Base-by-base conservation (phyloP, 2,329 filamentous ascomycete species). In the Saccharata proteae region DNA sequence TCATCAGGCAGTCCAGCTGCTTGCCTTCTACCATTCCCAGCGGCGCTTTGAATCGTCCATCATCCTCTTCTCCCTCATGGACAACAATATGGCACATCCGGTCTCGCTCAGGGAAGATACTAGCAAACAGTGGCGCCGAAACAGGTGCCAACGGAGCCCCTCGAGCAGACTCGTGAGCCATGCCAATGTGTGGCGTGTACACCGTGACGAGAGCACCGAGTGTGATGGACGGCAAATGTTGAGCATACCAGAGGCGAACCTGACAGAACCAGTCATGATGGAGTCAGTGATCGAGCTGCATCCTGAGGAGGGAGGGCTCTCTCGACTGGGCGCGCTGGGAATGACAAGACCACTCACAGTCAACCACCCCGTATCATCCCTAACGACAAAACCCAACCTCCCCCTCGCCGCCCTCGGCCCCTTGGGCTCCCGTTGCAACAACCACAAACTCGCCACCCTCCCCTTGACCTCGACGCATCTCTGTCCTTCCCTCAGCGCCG, bases 31-130 rank as follows among this genome's bases (percentile, higher is more conserved):
- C 45, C 31, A 59, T 61, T 4, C 58, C 58, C 13, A 70, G 52
- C 9, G 70, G 69, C 16, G 42, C 49, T 20, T 61, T 65, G 42
- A 61, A 63, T 34, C 61, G 48, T 20, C 60, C 51, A 30, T 65
- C 61, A 21, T 21, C 7, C 19, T 21, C 19, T 23, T 51, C 55
- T 16, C 62, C 61, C n/a, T 61, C 52, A 32, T 74, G 64, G 8
- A 74, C 47, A 47, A 64, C 63, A 29, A 75, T 52, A 36, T 71
- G 63, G 25, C 65, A 71, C 24, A 59, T 59, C 5, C 61, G 60
- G 33, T 71, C 62, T 6, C 68, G 60, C 23, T 71, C 67, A 0
- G 71, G 71, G 32, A 73, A 74, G 17, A 77, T 60, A n/a, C 64
- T 67, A 0, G 66, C 65, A 31, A 65, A 65, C 13, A 68, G 49